Evolutionary conservation across 169 alveolate genomes (phyloP).

Genomic region (Babesia ovata): DNA sequence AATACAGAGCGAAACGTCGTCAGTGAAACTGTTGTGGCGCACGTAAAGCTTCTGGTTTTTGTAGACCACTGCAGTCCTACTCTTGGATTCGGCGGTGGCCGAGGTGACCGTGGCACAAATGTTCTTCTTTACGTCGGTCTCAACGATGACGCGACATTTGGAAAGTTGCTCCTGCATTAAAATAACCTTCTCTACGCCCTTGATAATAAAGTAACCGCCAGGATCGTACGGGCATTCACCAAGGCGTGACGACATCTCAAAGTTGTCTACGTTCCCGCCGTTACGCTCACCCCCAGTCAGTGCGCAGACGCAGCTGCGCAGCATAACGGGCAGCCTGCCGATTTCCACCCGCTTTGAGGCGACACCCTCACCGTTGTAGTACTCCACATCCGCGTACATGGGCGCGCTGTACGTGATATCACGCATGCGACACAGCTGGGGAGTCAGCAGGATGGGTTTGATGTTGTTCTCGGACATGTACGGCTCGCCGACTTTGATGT

Average conservation of each 20-base stretch:
- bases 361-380: slow-evolving; percentile 89
- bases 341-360: slow-evolving; percentile 87
- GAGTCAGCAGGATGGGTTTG: slow-evolving; percentile 84
- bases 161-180: slow-evolving; percentile 98
- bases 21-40: slow-evolving; percentile 93
- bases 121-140: slow-evolving; percentile 91
- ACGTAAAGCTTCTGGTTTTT: slow-evolving; percentile 91
- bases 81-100: slow-evolving; percentile 96
- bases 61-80: slow-evolving; percentile 93
- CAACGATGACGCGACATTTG: slow-evolving; percentile 98
- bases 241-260: slow-evolving; percentile 66
- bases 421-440: slow-evolving; percentile 96
- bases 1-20: slow-evolving; percentile 95
- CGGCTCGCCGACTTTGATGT: slow-evolving; percentile 89
- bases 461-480: slow-evolving; percentile 83
- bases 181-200: slow-evolving; percentile 98
- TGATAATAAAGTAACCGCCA: slow-evolving; percentile 98
- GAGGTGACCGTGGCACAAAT: slow-evolving; percentile 96
- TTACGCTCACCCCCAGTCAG: slow-evolving; percentile 57
- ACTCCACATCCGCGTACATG: slow-evolving; percentile 93
- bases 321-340: slow-evolving; percentile 97
- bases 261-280: slow-evolving; percentile 15
- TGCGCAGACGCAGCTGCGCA: slow-evolving; percentile 90
- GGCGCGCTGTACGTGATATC: slow-evolving; percentile 98
- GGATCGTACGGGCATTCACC: slow-evolving; percentile 95